These are phyloP conservation scores for Microcyclospora pomicola DNA, from an alignment of 2,329 filamentous ascomycete genomes.

Conservation along the genomic window DNA sequence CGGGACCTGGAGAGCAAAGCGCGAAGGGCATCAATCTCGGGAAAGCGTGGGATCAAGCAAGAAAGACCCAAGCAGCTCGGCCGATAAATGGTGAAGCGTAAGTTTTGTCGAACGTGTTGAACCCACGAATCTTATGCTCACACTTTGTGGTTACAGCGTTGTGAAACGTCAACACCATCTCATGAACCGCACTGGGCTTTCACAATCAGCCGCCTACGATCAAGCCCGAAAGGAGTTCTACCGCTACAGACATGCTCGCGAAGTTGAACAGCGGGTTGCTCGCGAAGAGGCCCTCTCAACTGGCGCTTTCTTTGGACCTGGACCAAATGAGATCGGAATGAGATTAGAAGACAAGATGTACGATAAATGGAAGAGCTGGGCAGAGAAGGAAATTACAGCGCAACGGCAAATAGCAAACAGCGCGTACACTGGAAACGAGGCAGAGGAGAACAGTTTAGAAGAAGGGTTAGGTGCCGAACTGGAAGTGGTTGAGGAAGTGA, in stretches of 20 bases:
- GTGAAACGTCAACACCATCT: constrained; percentile 84
- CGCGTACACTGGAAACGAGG: constrained; percentile 26
- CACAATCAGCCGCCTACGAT: constrained; percentile 62
- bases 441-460: constrained; percentile 21
- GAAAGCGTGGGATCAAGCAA: constrained; percentile 13
- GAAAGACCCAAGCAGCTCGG: constrained; percentile 59
- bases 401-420: constrained; percentile 34
- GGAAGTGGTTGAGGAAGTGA: constrained; percentile 21
- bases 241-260: constrained; percentile 62
- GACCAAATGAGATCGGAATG: constrained; percentile 62
- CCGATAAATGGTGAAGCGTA: constrained; percentile 50
- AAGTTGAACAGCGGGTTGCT: constrained; percentile 69
- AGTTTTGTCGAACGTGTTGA: constrained; percentile 1
- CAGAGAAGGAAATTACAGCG: constrained; percentile 39
- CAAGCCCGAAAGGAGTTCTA: constrained; percentile 83
- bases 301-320: constrained; percentile 79
- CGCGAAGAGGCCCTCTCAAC: constrained; percentile 74
- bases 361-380: constrained; percentile 79
- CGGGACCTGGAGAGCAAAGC: constrained; percentile 5
- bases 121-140: constrained; percentile 3
- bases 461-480: constrained; percentile 23
- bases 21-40: constrained; percentile 33
- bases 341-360: constrained; percentile 65
- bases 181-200: constrained; percentile 38
- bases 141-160: constrained; percentile 46